Evolutionary conservation across 306 rosid genomes (phyloP).

Genomic region (Casuarina equisetifolia): DNA sequence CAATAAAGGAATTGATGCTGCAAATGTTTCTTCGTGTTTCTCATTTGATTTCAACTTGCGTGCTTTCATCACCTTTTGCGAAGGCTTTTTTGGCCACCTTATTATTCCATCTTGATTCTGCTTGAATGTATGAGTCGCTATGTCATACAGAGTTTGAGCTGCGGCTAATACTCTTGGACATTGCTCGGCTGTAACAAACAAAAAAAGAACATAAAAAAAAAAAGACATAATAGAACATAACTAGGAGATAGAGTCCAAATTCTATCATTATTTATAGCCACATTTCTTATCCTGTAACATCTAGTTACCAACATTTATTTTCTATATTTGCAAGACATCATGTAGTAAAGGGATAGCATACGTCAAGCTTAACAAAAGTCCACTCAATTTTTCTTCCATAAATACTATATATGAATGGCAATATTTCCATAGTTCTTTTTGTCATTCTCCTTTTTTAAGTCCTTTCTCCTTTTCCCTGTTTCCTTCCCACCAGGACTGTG

Average conservation of each 20-base stretch:
- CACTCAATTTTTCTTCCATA: background rate
- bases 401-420: background rate
- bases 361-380: slow-evolving; percentile 1
- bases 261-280: too few relatives aligned
- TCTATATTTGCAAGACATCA: background rate
- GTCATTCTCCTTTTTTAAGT: background rate
- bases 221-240: background rate
- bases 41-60: slow-evolving; percentile 57
- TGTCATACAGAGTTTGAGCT: slow-evolving; percentile 70
- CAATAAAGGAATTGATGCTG: slow-evolving; percentile 29
- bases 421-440: background rate
- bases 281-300: background rate
- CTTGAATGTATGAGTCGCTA: slow-evolving; percentile 46
- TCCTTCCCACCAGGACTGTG: slow-evolving; percentile 7
- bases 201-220: slow-evolving; percentile 24
- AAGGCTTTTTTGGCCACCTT: slow-evolving; percentile 78
- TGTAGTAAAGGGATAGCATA: background rate
- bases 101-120: slow-evolving; percentile 53
- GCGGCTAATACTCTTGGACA: slow-evolving; percentile 65
- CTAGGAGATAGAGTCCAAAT: slow-evolving; percentile 14
- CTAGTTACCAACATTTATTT: background rate
- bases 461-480: background rate
- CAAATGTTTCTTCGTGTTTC: slow-evolving; percentile 52
- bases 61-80: slow-evolving; percentile 70
- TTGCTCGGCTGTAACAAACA: slow-evolving; percentile 55